Evolutionary conservation across 495 filamentous ascomycete species (phyloP).

Genomic region (Viridothelium virens): DNA sequence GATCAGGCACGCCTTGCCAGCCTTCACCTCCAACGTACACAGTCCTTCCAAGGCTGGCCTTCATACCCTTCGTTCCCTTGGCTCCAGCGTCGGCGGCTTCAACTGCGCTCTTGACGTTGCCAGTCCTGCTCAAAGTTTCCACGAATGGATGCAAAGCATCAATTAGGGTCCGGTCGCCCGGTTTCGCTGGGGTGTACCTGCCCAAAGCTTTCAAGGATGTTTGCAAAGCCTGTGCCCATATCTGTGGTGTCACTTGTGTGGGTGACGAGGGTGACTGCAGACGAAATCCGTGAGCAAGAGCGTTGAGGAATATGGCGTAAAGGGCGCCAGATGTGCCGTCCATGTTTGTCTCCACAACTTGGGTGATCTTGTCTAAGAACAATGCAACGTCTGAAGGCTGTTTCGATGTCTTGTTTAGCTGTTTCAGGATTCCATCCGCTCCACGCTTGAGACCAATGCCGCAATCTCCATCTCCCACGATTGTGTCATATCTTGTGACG

Average conservation of each 20-base stretch:
- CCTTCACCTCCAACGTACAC: constrained; percentile 89
- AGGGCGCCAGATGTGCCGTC: constrained; percentile 93
- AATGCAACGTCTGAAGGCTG: constrained; percentile 60
- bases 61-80: constrained; percentile 82
- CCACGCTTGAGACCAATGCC: constrained; percentile 84
- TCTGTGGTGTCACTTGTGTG: constrained; percentile 41
- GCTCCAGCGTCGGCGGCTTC: constrained; percentile 68
- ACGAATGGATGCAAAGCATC: constrained; percentile 88
- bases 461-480: constrained; percentile 95
- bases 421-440: constrained; percentile 65
- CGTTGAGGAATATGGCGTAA: constrained; percentile 93
- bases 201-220: constrained; percentile 62
- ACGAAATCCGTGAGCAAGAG: constrained; percentile 69
- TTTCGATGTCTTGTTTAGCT: constrained; percentile 48
- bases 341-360: constrained; percentile 81
- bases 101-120: constrained; percentile 61
- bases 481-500: constrained; percentile 81
- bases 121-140: constrained; percentile 53
- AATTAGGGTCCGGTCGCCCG: constrained; percentile 82
- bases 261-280: constrained; percentile 43
- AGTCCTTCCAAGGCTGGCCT: constrained; percentile 73
- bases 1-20: constrained; percentile 77
- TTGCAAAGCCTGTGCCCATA: constrained; percentile 70
- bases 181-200: constrained; percentile 82
- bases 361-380: constrained; percentile 67